phyloP scores from a whole-genome alignment of 176 grass and related monocot species.

The Aegilops longissima region DNA sequence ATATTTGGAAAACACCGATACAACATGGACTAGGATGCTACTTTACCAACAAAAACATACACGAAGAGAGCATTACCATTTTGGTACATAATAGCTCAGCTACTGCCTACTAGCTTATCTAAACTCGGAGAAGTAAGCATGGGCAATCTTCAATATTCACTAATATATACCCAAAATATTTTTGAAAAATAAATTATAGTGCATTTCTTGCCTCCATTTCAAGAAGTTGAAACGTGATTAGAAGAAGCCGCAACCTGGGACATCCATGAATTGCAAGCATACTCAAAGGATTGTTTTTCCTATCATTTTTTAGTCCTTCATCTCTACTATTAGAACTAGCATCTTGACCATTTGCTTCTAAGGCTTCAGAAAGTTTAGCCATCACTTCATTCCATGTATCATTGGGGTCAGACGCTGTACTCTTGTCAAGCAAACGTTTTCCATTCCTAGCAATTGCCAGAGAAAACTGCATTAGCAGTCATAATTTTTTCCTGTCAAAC shows the following conservation, averaged over 20 bases:
- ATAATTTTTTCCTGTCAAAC: background rate
- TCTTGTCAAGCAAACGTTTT: constrained; percentile 27
- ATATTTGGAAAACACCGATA: constrained; percentile 20
- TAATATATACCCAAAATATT: constrained; percentile 7
- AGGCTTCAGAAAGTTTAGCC: constrained; percentile 71
- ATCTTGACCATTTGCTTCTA: constrained; percentile 56
- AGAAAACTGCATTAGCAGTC: background rate
- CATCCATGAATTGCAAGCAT: constrained; percentile 78
- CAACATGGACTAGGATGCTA: background rate
- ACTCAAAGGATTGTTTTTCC: constrained; percentile 74
- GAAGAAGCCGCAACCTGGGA: constrained; percentile 76
- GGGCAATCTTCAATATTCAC: background rate
- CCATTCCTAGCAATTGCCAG: constrained; percentile 35
- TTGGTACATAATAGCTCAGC: background rate
- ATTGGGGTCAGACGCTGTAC: constrained; percentile 24
- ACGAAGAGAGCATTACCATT: background rate
- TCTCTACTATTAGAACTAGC: constrained; percentile 15
- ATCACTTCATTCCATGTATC: constrained; percentile 57
- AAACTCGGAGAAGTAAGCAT: constrained; percentile 28
- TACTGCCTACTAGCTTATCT: constrained; percentile 12
- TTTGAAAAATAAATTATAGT: constrained; percentile 23
- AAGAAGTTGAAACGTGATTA: constrained; percentile 63
- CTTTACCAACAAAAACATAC: constrained; percentile 9
- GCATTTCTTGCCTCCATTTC: constrained; percentile 73
- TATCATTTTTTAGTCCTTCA: constrained; percentile 38